Percentiles rank a stretch among this genome's conserved stretches.
phyloP scores from a whole-genome alignment of 768 basidiomycete genomes.

The Albatrellus ellisii region DNA sequence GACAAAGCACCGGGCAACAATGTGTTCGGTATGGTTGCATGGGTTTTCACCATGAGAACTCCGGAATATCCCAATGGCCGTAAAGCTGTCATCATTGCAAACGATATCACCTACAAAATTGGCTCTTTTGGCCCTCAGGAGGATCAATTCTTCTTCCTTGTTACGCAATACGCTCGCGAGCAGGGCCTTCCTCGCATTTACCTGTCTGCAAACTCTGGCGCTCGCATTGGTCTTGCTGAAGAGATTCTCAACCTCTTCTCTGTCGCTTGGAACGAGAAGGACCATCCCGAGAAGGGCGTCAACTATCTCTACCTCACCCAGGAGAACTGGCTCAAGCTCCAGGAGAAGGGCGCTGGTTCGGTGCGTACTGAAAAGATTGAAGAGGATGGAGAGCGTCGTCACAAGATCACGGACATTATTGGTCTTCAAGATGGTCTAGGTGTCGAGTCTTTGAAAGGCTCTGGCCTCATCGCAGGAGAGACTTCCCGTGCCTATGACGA shows the following conservation, averaged over 20 bases:
- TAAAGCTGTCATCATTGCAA: conserved; percentile 80
- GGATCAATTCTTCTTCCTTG: conserved; percentile 94
- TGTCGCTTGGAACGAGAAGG: conserved; percentile 77
- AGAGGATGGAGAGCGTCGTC: conserved; percentile 74
- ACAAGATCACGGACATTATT: conserved; percentile 94
- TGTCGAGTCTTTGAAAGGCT: conserved; percentile 91
- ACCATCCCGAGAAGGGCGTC: conserved; percentile 86
- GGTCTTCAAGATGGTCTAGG: conserved; percentile 96
- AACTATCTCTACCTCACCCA: conserved; percentile 92
- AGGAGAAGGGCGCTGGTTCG: conserved; percentile 69
- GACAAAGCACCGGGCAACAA: conserved; percentile 91
- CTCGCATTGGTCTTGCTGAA: conserved; percentile 91
- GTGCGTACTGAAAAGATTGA: conserved; percentile 78
- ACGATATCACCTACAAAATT: conserved; percentile 98
- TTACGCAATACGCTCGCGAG: conserved; percentile 83
- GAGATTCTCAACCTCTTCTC: conserved; percentile 83
- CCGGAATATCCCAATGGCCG: conserved; percentile 90
- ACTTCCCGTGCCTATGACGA: conserved; percentile 98
- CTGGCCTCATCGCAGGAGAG: conserved; percentile 96
- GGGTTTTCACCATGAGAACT: conserved; percentile 86
- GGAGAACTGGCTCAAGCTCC: conserved; percentile 80
- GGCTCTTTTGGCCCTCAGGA: conserved; percentile 95
- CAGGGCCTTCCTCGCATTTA: conserved; percentile 90
- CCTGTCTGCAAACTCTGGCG: conserved; percentile 97
- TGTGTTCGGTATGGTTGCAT: conserved; percentile 93